phyloP scores from a whole-genome alignment of 2,329 filamentous ascomycete species.

The Geosmithia putterillii region DNA sequence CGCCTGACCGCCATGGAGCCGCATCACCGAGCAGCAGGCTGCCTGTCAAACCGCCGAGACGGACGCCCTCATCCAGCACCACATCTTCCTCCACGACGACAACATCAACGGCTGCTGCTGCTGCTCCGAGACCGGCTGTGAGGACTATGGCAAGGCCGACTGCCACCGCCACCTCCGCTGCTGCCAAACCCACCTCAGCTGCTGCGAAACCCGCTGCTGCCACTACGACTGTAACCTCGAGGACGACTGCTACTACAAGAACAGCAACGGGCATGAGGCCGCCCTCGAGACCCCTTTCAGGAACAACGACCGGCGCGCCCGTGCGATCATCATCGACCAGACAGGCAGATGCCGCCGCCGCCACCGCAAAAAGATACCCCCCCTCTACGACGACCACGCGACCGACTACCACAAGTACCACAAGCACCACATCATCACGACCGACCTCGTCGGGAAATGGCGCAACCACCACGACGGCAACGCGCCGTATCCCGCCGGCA shows the following conservation, averaged over 20 bases:
- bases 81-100: not conserved
- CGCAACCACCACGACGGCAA: conserved; percentile 10
- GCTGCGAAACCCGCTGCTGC: not conserved
- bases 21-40: conserved; percentile 33
- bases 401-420: not conserved
- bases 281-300: not conserved
- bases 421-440: too few species aligned
- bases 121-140: not conserved
- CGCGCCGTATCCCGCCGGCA: conserved; percentile 11
- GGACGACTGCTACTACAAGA: conserved; percentile 4
- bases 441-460: not conserved
- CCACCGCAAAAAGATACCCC: conserved; percentile 16
- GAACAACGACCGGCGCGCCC: not conserved
- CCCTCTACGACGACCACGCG: conserved; percentile 17
- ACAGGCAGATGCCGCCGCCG: conserved; percentile 5
- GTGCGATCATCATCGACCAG: not conserved
- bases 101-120: not conserved
- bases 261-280: not conserved
- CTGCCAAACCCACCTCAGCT: not conserved
- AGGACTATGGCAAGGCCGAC: not conserved
- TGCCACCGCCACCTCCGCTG: not conserved
- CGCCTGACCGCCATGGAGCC: conserved; percentile 16
- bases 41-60: conserved; percentile 30
- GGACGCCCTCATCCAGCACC: conserved; percentile 15
- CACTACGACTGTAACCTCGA: not conserved